These are phyloP conservation scores for Cryptosporidium felis DNA, from an alignment of 169 alveolate genomes.

Conservation along the genomic window DNA sequence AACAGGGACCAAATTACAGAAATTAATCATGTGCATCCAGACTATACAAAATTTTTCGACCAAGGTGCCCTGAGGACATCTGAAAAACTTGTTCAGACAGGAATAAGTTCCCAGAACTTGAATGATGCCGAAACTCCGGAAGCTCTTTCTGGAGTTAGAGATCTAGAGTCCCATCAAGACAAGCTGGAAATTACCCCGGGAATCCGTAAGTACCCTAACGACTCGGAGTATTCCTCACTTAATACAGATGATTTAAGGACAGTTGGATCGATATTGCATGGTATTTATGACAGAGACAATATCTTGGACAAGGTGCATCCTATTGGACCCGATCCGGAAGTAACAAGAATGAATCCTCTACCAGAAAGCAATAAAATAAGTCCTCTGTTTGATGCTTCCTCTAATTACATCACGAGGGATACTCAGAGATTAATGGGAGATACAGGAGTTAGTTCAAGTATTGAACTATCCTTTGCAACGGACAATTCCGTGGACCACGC, in stretches of 20 bases:
- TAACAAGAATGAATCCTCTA: neutral
- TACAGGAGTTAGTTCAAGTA: neutral
- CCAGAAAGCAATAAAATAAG: neutral
- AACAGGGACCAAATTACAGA: neutral
- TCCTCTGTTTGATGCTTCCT: neutral
- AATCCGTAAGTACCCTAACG: neutral
- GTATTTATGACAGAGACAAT: slow-evolving; percentile 22
- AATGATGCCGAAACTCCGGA: slow-evolving; percentile 7
- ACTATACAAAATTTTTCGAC: neutral
- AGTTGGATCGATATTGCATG: slow-evolving; percentile 60
- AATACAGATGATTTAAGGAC: slow-evolving; percentile 53
- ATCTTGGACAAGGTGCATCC: neutral
- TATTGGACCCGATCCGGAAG: neutral
- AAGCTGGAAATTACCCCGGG: slow-evolving; percentile 46
- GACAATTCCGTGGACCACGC: neutral
- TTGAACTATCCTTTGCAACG: slow-evolving; percentile 1
- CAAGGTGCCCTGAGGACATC: slow-evolving; percentile 3
- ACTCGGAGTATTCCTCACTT: slow-evolving; percentile 28
- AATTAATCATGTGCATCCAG: neutral
- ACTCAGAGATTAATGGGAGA: neutral
- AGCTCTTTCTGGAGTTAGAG: neutral
- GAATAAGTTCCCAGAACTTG: neutral
- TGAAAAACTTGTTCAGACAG: slow-evolving; percentile 21
- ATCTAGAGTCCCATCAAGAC: neutral
- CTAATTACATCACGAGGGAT: neutral